Percentiles rank a stretch among this genome's conserved stretches.
phyloP scores from a whole-genome alignment of 441 rosid genomes.

The Aquilaria agallochum region DNA sequence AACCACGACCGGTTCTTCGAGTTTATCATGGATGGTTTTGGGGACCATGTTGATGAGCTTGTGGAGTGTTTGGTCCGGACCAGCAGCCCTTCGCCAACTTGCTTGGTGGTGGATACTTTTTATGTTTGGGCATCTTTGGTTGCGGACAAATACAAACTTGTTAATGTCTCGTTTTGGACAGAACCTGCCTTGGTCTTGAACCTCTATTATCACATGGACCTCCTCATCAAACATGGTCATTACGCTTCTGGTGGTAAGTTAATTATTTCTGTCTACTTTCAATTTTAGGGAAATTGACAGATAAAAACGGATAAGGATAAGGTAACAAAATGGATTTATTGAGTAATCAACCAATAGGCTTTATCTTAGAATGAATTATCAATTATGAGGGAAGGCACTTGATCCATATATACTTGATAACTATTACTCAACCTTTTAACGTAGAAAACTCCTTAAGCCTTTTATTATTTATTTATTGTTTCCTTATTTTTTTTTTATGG shows the following conservation, averaged over 20 bases:
- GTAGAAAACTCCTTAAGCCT: too few relatives aligned
- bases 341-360: too few relatives aligned
- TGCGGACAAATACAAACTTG: slow-evolving; percentile 48
- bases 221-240: slow-evolving; percentile 54
- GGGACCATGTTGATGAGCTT: slow-evolving; percentile 50
- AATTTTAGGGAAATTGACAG: too few relatives aligned
- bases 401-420: too few relatives aligned
- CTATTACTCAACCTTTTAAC: too few relatives aligned
- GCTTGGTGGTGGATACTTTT: slow-evolving; percentile 58
- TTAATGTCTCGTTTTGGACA: slow-evolving; percentile 64
- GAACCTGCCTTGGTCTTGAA: slow-evolving; percentile 62
- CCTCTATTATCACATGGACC: slow-evolving; percentile 60
- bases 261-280: too few relatives aligned
- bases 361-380: too few relatives aligned
- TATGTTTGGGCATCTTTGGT: slow-evolving; percentile 51
- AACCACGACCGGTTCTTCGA: slow-evolving; percentile 54
- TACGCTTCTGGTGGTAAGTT: slow-evolving; percentile 42
- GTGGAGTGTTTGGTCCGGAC: slow-evolving; percentile 25
- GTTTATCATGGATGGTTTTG: slow-evolving; percentile 32
- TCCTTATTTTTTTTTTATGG: too few relatives aligned
- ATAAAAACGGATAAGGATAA: too few relatives aligned
- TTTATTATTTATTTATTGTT: too few relatives aligned
- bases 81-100: slow-evolving; percentile 30
- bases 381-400: too few relatives aligned
- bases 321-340: too few relatives aligned